Base-by-base conservation (phyloP, 345 rosid species). In the Excoecaria cochinchinensis region DNA sequence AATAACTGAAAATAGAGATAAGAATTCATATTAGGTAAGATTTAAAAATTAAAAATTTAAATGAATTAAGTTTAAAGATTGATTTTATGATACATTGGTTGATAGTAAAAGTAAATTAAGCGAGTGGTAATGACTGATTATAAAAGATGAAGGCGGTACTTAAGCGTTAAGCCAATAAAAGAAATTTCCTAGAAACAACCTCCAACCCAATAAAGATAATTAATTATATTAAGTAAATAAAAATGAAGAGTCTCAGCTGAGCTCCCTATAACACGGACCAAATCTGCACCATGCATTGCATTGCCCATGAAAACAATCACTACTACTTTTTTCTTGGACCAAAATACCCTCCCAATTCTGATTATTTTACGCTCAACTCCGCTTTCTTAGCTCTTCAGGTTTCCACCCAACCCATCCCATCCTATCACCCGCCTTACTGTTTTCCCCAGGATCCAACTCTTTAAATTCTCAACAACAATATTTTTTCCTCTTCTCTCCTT, bases 331-430 rank as follows among this genome's bases (percentile, higher is more conserved):
- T 1, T 31, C 0, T 14, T 44, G 51, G 81, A 70, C 88, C 0
- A 74, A 57, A 79, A 77, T 71, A 48, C 82, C 87, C 89, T 80
- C 74, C 1, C 1, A 0, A 40, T 6, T 25, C 16, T 0, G 22
- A 4, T 44, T 61, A 56, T 63, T 77, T 63, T 77, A 67, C 79
- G 40, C 24, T 0, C 21, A 14, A 31, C 38, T 58, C 59, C 51
- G 2, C 6, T 82, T 67, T 4, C 85, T 76, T 75, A 75, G 75
- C 79, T 15, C 73, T 69, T 39, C 66, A 61, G 76, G 80, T 70
- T 52, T 63, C 81, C 83, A 72, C 70, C 42, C 40, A 15, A 25
- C 16, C 4, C 8, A 56, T 55, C 8, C 48, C 9, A 6, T 5
- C 7, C 10, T 44, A 8, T 6, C 8, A 44, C 1, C 48, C 8